Percentiles rank a stretch among this genome's conserved stretches.
These are phyloP conservation scores for Graphilbum fragrans DNA, from an alignment of 2,329 filamentous ascomycete species.

Conservation along the genomic window DNA sequence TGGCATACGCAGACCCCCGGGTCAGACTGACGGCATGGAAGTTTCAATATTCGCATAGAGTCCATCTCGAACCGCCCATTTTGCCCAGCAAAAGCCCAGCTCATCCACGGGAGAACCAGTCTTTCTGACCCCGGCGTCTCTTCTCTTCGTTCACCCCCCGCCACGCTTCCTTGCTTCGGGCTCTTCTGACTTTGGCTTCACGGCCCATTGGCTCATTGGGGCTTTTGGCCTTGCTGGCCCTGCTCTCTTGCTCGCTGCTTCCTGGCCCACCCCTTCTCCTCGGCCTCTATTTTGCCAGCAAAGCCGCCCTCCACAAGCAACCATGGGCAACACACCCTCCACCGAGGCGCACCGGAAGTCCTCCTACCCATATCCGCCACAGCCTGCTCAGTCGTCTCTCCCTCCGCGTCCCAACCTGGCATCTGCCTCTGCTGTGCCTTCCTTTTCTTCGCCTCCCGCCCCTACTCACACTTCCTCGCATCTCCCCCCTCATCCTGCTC, in stretches of 20 bases:
- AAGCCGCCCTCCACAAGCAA: constrained; percentile 9
- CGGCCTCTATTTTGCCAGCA: no score
- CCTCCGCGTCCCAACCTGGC: constrained; percentile 10
- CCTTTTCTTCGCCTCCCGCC: no score
- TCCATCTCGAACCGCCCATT: constrained; percentile 13
- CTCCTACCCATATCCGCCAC: constrained; percentile 4
- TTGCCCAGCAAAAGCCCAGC: not conserved
- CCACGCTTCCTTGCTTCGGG: not conserved
- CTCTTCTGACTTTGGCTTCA: not conserved
- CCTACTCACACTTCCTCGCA: no score
- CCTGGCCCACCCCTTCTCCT: constrained; percentile 1
- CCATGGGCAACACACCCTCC: constrained; percentile 40
- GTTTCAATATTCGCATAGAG: constrained; percentile 23
- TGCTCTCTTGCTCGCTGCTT: constrained; percentile 10
- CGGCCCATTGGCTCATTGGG: not conserved
- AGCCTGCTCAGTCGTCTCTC: not conserved
- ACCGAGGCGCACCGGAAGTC: constrained; percentile 25
- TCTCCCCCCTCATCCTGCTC: not conserved
- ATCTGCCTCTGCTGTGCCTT: not conserved
- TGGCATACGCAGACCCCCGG: constrained; percentile 13
- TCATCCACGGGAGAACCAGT: constrained; percentile 1
- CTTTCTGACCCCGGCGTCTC: not conserved
- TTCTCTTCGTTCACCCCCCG: not conserved
- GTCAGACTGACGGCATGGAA: constrained; percentile 26
- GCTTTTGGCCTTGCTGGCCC: constrained; percentile 3